A percentile compares a stretch with the other conserved stretches of the same genome.
Conservation (phyloP, 2,329 filamentous ascomycete species). For the Pestalotiopsis sp. region DNA sequence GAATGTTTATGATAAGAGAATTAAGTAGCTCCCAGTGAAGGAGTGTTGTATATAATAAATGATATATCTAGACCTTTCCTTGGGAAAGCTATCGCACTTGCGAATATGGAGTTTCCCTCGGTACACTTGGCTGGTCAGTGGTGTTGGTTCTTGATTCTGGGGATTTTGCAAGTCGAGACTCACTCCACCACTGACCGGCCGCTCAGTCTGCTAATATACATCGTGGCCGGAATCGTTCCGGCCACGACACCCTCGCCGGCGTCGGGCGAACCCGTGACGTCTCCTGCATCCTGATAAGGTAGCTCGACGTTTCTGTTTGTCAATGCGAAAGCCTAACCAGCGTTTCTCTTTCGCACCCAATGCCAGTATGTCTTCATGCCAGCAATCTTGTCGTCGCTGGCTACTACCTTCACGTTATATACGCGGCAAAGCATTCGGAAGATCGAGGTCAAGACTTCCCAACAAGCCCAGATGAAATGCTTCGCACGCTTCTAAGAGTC, state of each 20-base stretch:
- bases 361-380: not conserved
- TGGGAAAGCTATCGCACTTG: not conserved
- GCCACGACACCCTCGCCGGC: constrained; percentile 23
- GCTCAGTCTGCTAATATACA: constrained; percentile 26
- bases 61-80: not conserved
- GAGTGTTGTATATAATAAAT: not conserved
- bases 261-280: constrained; percentile 8
- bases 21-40: too few relatives aligned
- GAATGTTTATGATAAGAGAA: not conserved
- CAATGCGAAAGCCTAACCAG: not conserved
- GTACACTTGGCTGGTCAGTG: not conserved
- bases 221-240: constrained; percentile 39
- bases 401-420: not conserved
- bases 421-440: not conserved
- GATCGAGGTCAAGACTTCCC: not conserved
- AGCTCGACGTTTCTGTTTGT: constrained; percentile 7
- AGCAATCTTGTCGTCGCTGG: not conserved
- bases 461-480: not conserved
- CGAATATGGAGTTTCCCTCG: not conserved
- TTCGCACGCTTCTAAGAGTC: not conserved
- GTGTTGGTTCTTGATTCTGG: constrained; percentile 1
- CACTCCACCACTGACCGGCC: constrained; percentile 10
- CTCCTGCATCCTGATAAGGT: not conserved
- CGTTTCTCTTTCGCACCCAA: not conserved
- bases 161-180: constrained; percentile 7